Percentiles rank a stretch among this genome's conserved stretches.
Conservation (phyloP, 2,329 filamentous ascomycete genomes). For the Didymella pinodella region DNA sequence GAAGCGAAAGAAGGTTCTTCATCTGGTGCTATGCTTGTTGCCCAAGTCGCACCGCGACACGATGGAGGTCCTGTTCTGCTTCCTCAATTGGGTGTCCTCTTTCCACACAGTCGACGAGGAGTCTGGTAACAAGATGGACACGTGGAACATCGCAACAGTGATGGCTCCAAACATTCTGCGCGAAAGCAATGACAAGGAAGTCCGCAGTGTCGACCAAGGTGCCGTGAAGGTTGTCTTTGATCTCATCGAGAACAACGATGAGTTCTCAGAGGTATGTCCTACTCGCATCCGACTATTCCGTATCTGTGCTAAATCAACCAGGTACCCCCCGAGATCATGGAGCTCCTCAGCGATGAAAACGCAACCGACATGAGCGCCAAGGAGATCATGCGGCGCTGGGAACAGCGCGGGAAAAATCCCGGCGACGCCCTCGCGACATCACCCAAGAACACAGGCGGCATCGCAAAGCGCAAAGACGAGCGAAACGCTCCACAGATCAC, state of each 20-base stretch:
- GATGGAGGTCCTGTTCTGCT: conserved; percentile 93
- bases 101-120: conserved; percentile 98
- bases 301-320: conserved; percentile 50
- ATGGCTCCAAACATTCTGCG: conserved; percentile 96
- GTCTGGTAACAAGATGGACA: conserved; percentile 97
- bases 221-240: conserved; percentile 93
- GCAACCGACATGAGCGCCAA: conserved; percentile 92
- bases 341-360: conserved; percentile 83
- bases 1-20: conserved; percentile 82
- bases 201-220: conserved; percentile 82
- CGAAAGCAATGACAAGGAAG: conserved; percentile 62
- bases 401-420: conserved; percentile 76
- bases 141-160: conserved; percentile 95
- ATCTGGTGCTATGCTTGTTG: conserved; percentile 89
- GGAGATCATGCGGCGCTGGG: conserved; percentile 93
- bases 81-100: conserved; percentile 96
- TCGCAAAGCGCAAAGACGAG: conserved; percentile 62
- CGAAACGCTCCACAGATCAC: conserved; percentile 65
- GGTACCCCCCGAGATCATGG: conserved; percentile 92
- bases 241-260: conserved; percentile 90
- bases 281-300: not conserved
- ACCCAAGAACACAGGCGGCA: conserved; percentile 50
- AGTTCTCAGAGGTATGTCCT: conserved; percentile 90
- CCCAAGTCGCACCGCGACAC: conserved; percentile 93
- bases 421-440: conserved; percentile 59